These are phyloP conservation scores for Leccinum subrobustum DNA, from an alignment of 1,284 basidiomycete genomes.

Conservation along the genomic window DNA sequence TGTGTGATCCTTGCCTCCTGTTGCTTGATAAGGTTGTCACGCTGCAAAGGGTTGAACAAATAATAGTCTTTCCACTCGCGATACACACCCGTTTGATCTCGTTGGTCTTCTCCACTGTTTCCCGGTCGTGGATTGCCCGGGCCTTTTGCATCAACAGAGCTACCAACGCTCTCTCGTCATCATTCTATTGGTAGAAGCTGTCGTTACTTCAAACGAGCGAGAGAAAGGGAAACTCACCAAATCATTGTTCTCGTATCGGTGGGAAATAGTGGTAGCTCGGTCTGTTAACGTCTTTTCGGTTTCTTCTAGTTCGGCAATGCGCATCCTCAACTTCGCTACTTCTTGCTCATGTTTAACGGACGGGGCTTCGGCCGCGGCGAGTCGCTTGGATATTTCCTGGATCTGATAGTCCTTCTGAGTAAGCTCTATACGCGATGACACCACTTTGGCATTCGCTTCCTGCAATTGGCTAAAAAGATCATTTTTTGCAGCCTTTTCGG, in stretches of 20 bases:
- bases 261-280: slow-evolving; percentile 31
- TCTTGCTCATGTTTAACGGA: slow-evolving; percentile 25
- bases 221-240: slow-evolving; percentile 37
- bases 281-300: slow-evolving; percentile 27
- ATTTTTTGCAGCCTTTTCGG: slow-evolving; percentile 21
- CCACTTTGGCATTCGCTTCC: slow-evolving; percentile 21
- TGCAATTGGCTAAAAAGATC: slow-evolving; percentile 21
- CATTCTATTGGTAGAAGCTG: slow-evolving; percentile 35
- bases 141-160: slow-evolving; percentile 41
- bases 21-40: slow-evolving; percentile 44
- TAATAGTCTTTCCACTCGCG: neutral
- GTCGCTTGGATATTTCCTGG: slow-evolving; percentile 24
- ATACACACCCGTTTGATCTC: slow-evolving; percentile 48
- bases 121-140: slow-evolving; percentile 46
- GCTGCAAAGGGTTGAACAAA: slow-evolving; percentile 32
- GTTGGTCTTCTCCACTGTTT: slow-evolving; percentile 49
- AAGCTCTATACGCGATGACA: slow-evolving; percentile 27
- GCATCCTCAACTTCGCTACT: slow-evolving; percentile 24
- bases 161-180: slow-evolving; percentile 48
- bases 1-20: slow-evolving; percentile 38
- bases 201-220: slow-evolving; percentile 8
- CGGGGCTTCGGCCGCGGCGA: slow-evolving; percentile 23
- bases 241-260: slow-evolving; percentile 40
- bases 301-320: slow-evolving; percentile 32
- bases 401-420: slow-evolving; percentile 19